Base-by-base conservation (phyloP, 2,329 filamentous ascomycete genomes). In the Calonectria naviculata region DNA sequence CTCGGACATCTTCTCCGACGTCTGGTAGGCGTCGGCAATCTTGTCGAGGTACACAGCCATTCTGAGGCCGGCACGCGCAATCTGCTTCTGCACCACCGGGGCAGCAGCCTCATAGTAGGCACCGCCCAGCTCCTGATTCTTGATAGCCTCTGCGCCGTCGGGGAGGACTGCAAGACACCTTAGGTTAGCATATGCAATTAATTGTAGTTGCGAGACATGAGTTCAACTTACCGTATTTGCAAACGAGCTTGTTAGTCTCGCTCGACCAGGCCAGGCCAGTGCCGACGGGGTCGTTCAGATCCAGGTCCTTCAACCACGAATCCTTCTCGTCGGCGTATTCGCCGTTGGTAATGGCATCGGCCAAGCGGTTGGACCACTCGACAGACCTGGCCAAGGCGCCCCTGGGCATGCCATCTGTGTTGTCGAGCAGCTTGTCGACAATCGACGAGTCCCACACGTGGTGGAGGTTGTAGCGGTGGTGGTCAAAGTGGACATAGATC, bases 361-460 rank as follows among this genome's bases (percentile, higher is more conserved):
- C 86, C 26, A 94, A 85, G 65, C 85, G 82, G n/a, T 84, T 83
- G 1, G 91, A 89, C 89, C 91, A 93, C 47, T 79, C 80, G 62
- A 84, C 80, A 2, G 90, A 91, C 54, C 87, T 83, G 6, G 81
- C 80, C 70, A 88, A 90, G 1, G 87, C 80, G 82, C 85, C 81
- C 78, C 88, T 82, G 44, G 85, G 83, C 54, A 84, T 80, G n/a
- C 89, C 83, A 44, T 84, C 83, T 49, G 84, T 79, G n/a, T 87
- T 89, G 3, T 91, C 91, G 1, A 92, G 84, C 77, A 89, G 83
- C 78, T 91, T 89, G 82, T 93, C 91, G 0, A 90, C 87, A 72
- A 94, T 94, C 74, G 88, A 89, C 65, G 88, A 90, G 79, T 95
- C 93, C 93, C 93, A 95, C 19, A 94, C 89, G 69, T 92, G 88